These are phyloP conservation scores for Neurospora sp. DNA, from an alignment of 495 filamentous ascomycete genomes.

Conservation along the genomic window DNA sequence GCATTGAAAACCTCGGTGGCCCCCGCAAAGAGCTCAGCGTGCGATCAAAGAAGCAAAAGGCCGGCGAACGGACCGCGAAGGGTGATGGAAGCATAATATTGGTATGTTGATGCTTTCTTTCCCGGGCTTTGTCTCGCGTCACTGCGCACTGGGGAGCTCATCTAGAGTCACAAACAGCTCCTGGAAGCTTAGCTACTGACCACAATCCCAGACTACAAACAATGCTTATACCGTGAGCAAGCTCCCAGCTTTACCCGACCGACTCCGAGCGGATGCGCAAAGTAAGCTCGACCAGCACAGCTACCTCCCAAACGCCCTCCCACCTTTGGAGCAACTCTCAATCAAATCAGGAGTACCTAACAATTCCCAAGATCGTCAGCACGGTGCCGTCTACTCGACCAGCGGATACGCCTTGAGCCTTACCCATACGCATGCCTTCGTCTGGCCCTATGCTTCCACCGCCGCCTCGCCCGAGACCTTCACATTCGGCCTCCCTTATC, in stretches of 20 bases:
- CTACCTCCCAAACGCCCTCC: not conserved
- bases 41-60: slow-evolving; percentile 48
- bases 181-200: slow-evolving; percentile 12
- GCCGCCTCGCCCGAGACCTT: slow-evolving; percentile 58
- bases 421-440: slow-evolving; percentile 66
- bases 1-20: slow-evolving; percentile 29
- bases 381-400: slow-evolving; percentile 55
- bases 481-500: slow-evolving; percentile 63
- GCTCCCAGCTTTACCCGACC: slow-evolving; percentile 69
- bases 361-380: slow-evolving; percentile 35
- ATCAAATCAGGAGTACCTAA: slow-evolving; percentile 10
- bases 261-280: slow-evolving; percentile 50
- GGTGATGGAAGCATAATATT: slow-evolving; percentile 53
- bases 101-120: slow-evolving; percentile 34
- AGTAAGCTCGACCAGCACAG: slow-evolving; percentile 34
- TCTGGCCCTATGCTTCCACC: slow-evolving; percentile 76
- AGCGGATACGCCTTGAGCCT: slow-evolving; percentile 68
- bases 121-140: not conserved
- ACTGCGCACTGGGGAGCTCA: not conserved
- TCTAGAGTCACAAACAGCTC: not conserved
- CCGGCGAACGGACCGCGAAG: slow-evolving; percentile 44
- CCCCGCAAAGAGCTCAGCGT: slow-evolving; percentile 47
- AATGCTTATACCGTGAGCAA: slow-evolving; percentile 79
- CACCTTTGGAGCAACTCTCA: not conserved
- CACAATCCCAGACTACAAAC: slow-evolving; percentile 59